Evolutionary conservation across 1,139 yeast species (phyloP), one percentile per base, ranked within the genome.

Genomic region (Tardiomyces blankii): DNA sequence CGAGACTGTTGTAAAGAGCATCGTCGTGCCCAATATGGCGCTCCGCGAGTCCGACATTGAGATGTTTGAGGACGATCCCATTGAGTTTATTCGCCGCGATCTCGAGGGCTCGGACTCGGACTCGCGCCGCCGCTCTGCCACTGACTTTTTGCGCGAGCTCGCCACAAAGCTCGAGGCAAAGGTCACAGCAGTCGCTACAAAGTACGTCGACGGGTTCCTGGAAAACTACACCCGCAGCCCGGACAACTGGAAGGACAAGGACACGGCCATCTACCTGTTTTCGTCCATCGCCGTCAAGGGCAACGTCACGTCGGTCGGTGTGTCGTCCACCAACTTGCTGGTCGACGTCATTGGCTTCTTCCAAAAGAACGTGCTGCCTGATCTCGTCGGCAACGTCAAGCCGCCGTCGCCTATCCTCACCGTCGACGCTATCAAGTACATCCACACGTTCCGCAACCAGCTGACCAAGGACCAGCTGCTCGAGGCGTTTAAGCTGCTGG

Each of bases 61-160:
- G 62, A 64, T 81, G 53, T 91, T 93, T 64, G 98, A 91, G 65
- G 98, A 93, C 64, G 98, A 93, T 60, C 98, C 98, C 39, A 82
- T 91, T 45, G 93, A 86, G 57, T 93, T 74, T 60, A 91, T 88
- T 18, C 76, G 97, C 58, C 75, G 95, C 49, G 98, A 93, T 64
- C 70, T 93, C 47, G 98, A 91, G 67, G 98, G 97, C 2, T 82
- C 95, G 0, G 97, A 91, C 60, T 78, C 83, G 35, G 97, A 89
- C 58, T 83, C 96, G 1, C 77, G 98, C 64, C 76, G 97, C 64
- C 78, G 94, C 55, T 80, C 96, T 0, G 82, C 96, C 14, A 85
- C 95, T 1, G 96, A 88, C 58, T 88, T 93, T 58, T 70, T 93
- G 54, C 77, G 94, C 52, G 95, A 88, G 58, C 73, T 93, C 54